A percentile compares a stretch with the other conserved stretches of the same genome.
phyloP scores from a whole-genome alignment of 345 rosid species.

The Lepidium africanum region DNA sequence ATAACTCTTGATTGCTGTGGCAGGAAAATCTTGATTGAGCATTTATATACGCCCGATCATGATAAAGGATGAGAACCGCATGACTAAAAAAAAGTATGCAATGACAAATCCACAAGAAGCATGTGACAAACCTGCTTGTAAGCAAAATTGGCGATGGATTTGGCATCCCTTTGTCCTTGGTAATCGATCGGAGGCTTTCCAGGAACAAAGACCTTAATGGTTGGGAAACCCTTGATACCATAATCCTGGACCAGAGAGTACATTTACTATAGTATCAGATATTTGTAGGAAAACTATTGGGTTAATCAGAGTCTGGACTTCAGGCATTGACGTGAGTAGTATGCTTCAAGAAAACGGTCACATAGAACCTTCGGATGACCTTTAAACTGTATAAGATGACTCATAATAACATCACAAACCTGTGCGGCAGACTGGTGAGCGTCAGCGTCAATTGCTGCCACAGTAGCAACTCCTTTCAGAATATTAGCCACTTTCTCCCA shows the following conservation, averaged over 20 bases:
- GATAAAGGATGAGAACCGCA: not conserved
- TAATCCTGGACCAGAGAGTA: conserved; percentile 50
- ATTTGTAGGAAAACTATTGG: not conserved
- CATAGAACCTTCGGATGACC: not conserved
- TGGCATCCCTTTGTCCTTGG: conserved; percentile 93
- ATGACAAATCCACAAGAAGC: not conserved
- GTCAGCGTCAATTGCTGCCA: conserved; percentile 95
- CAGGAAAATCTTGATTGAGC: not conserved
- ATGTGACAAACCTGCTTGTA: conserved; percentile 57
- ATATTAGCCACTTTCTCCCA: conserved; percentile 92
- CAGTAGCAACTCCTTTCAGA: conserved; percentile 89
- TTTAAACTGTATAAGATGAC: not conserved
- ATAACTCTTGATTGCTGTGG: not conserved
- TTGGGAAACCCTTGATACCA: conserved; percentile 91
- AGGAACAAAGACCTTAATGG: conserved; percentile 85
- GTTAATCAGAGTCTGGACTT: not conserved
- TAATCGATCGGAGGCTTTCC: conserved; percentile 91
- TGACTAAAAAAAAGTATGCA: not conserved
- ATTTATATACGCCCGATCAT: not conserved
- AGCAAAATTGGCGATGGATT: conserved; percentile 81
- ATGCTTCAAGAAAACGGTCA: not conserved
- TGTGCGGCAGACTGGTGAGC: conserved; percentile 92
- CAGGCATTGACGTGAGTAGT: not conserved
- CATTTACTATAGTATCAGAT: not conserved
- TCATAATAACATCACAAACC: conserved; percentile 35